Base-by-base conservation (phyloP, 768 basidiomycete genomes). In the Tricholoma terreum region DNA sequence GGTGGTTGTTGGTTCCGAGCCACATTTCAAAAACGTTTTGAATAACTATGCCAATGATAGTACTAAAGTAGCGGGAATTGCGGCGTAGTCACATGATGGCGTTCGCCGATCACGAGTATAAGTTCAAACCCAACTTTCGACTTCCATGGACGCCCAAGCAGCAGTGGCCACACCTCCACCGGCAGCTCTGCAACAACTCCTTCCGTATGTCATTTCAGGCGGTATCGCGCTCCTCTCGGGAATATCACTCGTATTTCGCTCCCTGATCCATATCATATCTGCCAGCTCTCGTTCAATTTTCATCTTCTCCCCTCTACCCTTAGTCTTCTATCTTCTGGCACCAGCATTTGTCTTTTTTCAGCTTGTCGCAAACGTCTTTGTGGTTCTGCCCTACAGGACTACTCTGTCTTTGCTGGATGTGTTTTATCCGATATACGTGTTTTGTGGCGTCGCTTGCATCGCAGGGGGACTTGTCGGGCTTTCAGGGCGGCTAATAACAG, bases 401-500 rank as follows among this genome's bases (percentile, higher is more conserved):
- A 59, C 70, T 19, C 50, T 68, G 6, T 77, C 72, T 64, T 55
- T 80, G 24, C 65, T 78, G 15, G 74, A 78, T 6, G 73, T 75
- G 9, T 51, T 85, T 1, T 83, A 80, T 48, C 84, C 84, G 0
- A 51, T 84, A 33, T 86, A 85, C 60, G 76, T 84, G 12, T 78
- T 85, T 57, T 76, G 73, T 36, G 82, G 82, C 1, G 77, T 81
- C 1, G 84, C 84, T 1, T 83, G 80, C 59, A 78, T 86, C 50
- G 73, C 74, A 8, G 84, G 84, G 6, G 70, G 68, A 9, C 15
- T 76, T 17, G 43, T 85, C 1, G 84, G 84, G 2, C 49, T 77
- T 1, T 58, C 71, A 11, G 84, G 64, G 7, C 49, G 64, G 35
- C 19, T 67, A 22, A 55, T 62, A 1, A 38, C 57, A 14, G 30